Conservation (phyloP, 768 basidiomycete genomes). For the Obba rivulosa region DNA sequence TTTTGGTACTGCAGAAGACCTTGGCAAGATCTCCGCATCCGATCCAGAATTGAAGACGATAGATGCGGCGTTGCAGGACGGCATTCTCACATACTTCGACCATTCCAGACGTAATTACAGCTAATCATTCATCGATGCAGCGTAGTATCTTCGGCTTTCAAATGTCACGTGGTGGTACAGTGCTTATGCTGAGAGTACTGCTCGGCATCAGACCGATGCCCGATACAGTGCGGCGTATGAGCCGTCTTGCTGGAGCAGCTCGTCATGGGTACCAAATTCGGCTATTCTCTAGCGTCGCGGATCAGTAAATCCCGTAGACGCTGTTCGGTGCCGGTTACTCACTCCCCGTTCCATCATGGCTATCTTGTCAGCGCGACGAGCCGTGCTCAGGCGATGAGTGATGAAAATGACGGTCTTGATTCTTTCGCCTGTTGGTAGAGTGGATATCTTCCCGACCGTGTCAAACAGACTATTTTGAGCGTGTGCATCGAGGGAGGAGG, state of each 20-base stretch:
- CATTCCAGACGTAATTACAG: conserved; percentile 36
- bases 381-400: conserved; percentile 77
- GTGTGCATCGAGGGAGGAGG: conserved; percentile 73
- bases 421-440: conserved; percentile 47
- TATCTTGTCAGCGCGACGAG: conserved; percentile 79
- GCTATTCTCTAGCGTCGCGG: conserved; percentile 50
- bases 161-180: not conserved
- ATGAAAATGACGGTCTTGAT: conserved; percentile 77
- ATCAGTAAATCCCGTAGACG: conserved; percentile 7
- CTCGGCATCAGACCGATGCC: conserved; percentile 50
- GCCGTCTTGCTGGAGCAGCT: conserved; percentile 53
- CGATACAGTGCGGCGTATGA: conserved; percentile 66
- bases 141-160: not conserved
- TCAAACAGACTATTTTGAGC: conserved; percentile 79
- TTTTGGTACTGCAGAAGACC: conserved; percentile 53
- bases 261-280: conserved; percentile 72
- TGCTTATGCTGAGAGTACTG: not conserved
- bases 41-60: conserved; percentile 44
- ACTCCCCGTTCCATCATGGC: conserved; percentile 81
- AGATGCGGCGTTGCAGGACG: conserved; percentile 65
- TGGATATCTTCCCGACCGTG: conserved; percentile 62
- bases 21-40: conserved; percentile 29
- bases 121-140: conserved; percentile 1
- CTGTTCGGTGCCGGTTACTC: conserved; percentile 18
- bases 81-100: conserved; percentile 64